A percentile compares a stretch with the other conserved stretches of the same genome.
These are phyloP conservation scores for Rhodotorula mucilaginosa DNA, from an alignment of 1,284 basidiomycete genomes.

Conservation along the genomic window DNA sequence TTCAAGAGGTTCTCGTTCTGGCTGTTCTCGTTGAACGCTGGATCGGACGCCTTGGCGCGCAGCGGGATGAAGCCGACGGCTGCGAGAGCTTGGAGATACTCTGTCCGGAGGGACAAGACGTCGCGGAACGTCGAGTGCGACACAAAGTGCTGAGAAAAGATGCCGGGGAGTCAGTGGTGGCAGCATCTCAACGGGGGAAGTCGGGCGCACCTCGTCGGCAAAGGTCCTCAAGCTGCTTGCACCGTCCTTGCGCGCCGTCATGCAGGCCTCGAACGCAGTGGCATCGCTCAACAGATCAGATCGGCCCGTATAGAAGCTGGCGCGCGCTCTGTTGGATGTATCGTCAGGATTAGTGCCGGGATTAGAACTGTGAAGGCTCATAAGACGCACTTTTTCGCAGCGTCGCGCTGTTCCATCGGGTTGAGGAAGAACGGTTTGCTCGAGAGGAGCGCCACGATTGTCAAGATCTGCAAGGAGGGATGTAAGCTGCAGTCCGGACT, in stretches of 20 bases:
- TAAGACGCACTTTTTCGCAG: conserved; percentile 62
- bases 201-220: conserved; percentile 63
- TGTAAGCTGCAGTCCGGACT: neutral
- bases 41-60: conserved; percentile 13
- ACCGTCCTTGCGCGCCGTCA: conserved; percentile 58
- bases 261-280: conserved; percentile 69
- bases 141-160: conserved; percentile 68
- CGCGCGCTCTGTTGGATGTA: conserved; percentile 59
- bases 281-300: conserved; percentile 84
- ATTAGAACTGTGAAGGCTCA: no score
- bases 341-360: neutral
- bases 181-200: neutral
- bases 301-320: conserved; percentile 65
- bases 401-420: conserved; percentile 78
- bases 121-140: conserved; percentile 73
- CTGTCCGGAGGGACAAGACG: conserved; percentile 71
- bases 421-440: conserved; percentile 81
- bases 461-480: conserved; percentile 58
- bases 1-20: conserved; percentile 71
- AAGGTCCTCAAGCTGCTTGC: conserved; percentile 61
- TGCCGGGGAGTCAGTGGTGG: neutral
- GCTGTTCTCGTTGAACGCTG: conserved; percentile 46
- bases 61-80: conserved; percentile 64
- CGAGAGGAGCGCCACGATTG: conserved; percentile 76
- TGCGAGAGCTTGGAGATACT: conserved; percentile 70